These are phyloP conservation scores for Sedum album DNA, from an alignment of 164 flowering plant genomes.

Conservation along the genomic window DNA sequence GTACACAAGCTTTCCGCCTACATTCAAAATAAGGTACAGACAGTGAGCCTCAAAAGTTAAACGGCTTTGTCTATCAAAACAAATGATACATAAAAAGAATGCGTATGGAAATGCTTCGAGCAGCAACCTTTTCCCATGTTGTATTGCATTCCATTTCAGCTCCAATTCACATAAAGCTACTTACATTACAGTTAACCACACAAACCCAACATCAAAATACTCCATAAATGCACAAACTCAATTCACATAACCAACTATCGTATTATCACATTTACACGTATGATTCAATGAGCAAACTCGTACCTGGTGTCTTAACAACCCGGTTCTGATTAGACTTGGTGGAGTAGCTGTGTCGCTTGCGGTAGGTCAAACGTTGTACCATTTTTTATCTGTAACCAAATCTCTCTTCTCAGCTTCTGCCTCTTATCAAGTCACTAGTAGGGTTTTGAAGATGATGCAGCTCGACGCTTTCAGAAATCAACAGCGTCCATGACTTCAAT, in stretches of 20 bases:
- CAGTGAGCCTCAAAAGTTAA: no score
- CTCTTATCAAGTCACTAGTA: not conserved
- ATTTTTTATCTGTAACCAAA: constrained; percentile 11
- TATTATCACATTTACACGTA: not conserved
- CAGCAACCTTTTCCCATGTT: not conserved
- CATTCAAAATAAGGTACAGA: not conserved
- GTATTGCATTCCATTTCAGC: no score
- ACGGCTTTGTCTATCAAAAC: no score
- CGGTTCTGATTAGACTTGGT: constrained; percentile 46
- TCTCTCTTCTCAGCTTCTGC: not conserved
- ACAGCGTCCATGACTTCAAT: not conserved
- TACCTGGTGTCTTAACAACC: constrained; percentile 53
- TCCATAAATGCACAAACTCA: not conserved
- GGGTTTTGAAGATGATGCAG: not conserved
- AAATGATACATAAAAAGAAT: no score
- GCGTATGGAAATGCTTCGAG: not conserved
- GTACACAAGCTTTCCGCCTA: constrained; percentile 38
- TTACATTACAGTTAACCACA: no score
- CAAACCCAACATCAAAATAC: no score
- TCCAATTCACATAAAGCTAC: no score
- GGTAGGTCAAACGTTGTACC: constrained; percentile 47
- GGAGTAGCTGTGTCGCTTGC: constrained; percentile 45
- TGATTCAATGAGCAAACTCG: not conserved
- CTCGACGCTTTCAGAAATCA: not conserved
- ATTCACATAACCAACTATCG: not conserved